Evolutionary conservation across 768 basidiomycete genomes (phyloP).

Genomic region (Mrakia blollopis): DNA sequence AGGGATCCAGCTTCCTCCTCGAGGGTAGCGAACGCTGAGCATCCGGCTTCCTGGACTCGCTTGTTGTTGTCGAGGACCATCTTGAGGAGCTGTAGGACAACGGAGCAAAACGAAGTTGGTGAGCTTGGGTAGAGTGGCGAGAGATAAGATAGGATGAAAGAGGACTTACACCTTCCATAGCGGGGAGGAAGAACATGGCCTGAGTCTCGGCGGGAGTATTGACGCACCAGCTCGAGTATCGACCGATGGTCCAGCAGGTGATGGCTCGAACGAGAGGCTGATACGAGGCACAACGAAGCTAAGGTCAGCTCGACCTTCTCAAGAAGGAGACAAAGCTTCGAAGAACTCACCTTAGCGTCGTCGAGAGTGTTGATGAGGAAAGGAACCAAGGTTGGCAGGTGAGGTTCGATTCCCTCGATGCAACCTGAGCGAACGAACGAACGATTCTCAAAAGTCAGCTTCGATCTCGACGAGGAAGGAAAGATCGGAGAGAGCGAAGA

Average conservation of each 20-base stretch:
- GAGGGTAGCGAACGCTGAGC: constrained; percentile 95
- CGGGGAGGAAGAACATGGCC: constrained; percentile 85
- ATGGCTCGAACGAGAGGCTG: constrained; percentile 96
- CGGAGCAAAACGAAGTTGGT: not conserved
- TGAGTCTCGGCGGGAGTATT: constrained; percentile 72
- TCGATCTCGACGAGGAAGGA: not conserved
- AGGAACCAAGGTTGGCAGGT: constrained; percentile 85
- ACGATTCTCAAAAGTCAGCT: not conserved
- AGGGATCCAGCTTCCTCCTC: constrained; percentile 93
- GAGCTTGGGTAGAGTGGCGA: not conserved
- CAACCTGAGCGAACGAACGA: constrained; percentile 58
- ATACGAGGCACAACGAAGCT: not conserved
- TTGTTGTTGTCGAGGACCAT: constrained; percentile 99
- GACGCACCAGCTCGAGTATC: constrained; percentile 94
- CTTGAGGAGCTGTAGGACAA: constrained; percentile 67
- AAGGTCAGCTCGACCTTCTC: not conserved
- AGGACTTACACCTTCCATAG: constrained; percentile 85
- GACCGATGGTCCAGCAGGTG: constrained; percentile 98
- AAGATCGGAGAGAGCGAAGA: not conserved
- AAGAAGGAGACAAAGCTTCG: not conserved
- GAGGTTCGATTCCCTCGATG: constrained; percentile 90
- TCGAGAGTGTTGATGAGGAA: constrained; percentile 85
- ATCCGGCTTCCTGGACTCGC: constrained; percentile 97
- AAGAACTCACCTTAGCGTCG: constrained; percentile 71
- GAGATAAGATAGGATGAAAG: not conserved